Base-by-base conservation (phyloP, 2,329 filamentous ascomycete genomes). In the Fusarium sp. region DNA sequence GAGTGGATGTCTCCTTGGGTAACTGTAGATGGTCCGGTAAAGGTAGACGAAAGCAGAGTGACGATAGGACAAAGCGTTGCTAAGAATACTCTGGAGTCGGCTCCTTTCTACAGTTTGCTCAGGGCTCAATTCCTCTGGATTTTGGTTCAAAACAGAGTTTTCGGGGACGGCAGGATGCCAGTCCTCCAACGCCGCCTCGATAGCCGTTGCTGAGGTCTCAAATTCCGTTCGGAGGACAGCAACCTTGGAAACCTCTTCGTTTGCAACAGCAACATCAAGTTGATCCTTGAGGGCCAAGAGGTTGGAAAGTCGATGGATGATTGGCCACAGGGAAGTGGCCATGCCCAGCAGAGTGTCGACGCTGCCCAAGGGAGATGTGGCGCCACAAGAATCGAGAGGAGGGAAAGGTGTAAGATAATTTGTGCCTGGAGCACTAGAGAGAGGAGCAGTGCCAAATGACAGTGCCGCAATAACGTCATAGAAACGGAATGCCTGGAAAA, bases 401-500 rank as follows among this genome's bases (percentile, higher is more conserved):
- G 87, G 84, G 44, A 87, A 82, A 3, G 86, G 85, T 7, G 85
- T 79, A 6, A 87, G 82, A 30, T 85, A 83, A 22, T 84, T 84
- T 10, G 84, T 83, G 18, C 85, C 84, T 6, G 87, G 85, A 7
- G 86, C 84, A 18, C 82, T 85, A 3, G 88, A 87, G 18, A 90
- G 83, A 5, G 89, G 89, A 9, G 88, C 83, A 18, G 87, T 90
- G 62, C 89, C 89, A 57, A 91, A 85, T 1, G 90, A 91, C 36
- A 92, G 81, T 3, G 90, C 89, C 11, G 89, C 87, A 63, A 91
- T 91, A 28, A 91, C 90, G 77, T 91, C 90, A 80, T 91, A 91
- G 75, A 91, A 91, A 11, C 88, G 86, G 74, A 91, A 92, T 4
- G 89, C 89, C 89, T 91, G 62, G 62, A 36, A 39, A 30, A 24